Evolutionary conservation across 139 green algal genomes (phyloP), one percentile per base, ranked within the genome.

Genomic region (Pleodorina starrii): DNA sequence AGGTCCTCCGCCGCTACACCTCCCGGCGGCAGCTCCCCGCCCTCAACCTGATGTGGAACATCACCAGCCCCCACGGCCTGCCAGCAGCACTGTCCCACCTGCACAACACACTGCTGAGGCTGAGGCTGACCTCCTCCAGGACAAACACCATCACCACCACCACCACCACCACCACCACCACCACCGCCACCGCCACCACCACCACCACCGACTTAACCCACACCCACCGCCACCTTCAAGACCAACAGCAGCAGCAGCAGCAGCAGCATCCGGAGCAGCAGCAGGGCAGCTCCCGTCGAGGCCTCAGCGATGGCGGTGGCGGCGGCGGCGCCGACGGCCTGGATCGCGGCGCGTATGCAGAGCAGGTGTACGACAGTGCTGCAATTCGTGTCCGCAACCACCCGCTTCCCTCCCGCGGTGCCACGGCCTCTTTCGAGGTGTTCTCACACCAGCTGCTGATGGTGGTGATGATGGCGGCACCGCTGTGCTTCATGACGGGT

Each of bases 21-120:
- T 17, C 78, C 1, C 78, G 78, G 11, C 78, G 78, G 19, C 51
- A 40, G 51, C 51, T 54, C 25, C 80, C 59, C 27, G 59, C 32
- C 12, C 9, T 87, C 2, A 87, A 63, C 40, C n/a, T 77, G 35
- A 76, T 87, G 80, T 87, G 80, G 80, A 87, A 87, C 80, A 63
- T 63, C 40, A 63, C 27, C 57, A 60, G 54, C 1, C 59, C 80
- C 0, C 80, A 87, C 42, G 80, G 80, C 27, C 80, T 54, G 14
- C 59, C 80, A 38, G 59, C 60, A 11, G 6, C 42, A 1, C 80
- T 87, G 6, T 23, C 23, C 35, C 42, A 59, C 80, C 29, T 87
- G 38, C 25, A 76, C 57, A 76, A 76, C 42, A 32, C 40, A 19
- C 19, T 87, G 59, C 59, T 87, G 59, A 16, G 42, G 29, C 40